phyloP scores from a whole-genome alignment of 768 basidiomycete species.

The Xerocomellus intermedius region DNA sequence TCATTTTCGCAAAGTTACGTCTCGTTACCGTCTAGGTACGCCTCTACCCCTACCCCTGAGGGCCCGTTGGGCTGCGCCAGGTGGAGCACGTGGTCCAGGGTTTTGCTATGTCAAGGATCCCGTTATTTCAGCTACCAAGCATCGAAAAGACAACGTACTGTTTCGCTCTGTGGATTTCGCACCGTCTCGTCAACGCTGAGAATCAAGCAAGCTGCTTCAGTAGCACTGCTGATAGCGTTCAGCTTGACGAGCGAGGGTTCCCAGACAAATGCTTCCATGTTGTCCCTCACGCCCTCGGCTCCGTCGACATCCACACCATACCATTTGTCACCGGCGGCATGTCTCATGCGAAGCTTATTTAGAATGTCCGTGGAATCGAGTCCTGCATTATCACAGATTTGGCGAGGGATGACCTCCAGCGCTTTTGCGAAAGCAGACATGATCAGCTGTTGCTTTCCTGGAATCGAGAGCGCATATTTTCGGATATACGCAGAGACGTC shows the following conservation, averaged over 20 bases:
- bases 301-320: conserved; percentile 95
- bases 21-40: conserved; percentile 60
- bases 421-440: conserved; percentile 96
- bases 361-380: conserved; percentile 96
- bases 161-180: conserved; percentile 90
- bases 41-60: conserved; percentile 87
- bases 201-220: conserved; percentile 95
- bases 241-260: conserved; percentile 94
- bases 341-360: conserved; percentile 96
- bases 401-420: conserved; percentile 94
- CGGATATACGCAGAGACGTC: conserved; percentile 94
- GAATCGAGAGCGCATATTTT: conserved; percentile 86
- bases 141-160: conserved; percentile 48
- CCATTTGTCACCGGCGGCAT: conserved; percentile 87
- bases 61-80: conserved; percentile 87
- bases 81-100: conserved; percentile 85
- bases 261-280: conserved; percentile 98
- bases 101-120: conserved; percentile 49
- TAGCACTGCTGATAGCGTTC: conserved; percentile 93
- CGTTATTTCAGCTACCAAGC: conserved; percentile 17
- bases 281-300: conserved; percentile 84
- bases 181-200: conserved; percentile 98
- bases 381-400: conserved; percentile 98
- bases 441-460: conserved; percentile 93
- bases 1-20: conserved; percentile 13